phyloP scores from a whole-genome alignment of 140 eudicot species.

The Erigeron philadelphicus region DNA sequence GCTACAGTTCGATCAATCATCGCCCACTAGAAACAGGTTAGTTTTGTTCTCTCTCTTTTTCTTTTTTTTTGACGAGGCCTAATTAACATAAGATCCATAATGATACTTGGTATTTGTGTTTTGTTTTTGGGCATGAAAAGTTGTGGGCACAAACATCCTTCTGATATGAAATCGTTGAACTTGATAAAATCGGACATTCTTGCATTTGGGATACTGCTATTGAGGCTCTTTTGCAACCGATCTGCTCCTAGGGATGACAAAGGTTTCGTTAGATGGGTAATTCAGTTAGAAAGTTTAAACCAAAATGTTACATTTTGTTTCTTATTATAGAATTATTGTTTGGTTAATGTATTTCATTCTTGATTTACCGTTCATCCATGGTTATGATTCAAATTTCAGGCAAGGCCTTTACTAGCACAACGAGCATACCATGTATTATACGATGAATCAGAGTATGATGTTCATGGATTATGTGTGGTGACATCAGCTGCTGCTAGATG shows the following conservation, averaged over 20 bases:
- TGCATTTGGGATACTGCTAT: constrained; percentile 43
- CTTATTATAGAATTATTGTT: not conserved
- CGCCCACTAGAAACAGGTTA: constrained; percentile 33
- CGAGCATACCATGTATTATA: constrained; percentile 39
- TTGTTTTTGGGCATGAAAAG: constrained; percentile 29
- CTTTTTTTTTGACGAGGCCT: no score
- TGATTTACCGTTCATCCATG: not conserved
- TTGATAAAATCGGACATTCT: constrained; percentile 36
- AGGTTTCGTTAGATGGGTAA: constrained; percentile 40
- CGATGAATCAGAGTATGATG: constrained; percentile 38
- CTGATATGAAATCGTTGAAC: constrained; percentile 25
- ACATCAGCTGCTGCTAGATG: constrained; percentile 42
- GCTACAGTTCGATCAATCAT: constrained; percentile 32
- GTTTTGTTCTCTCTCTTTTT: no score
- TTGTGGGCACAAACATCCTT: constrained; percentile 33
- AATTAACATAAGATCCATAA: not conserved
- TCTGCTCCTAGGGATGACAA: constrained; percentile 37
- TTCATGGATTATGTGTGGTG: constrained; percentile 37
- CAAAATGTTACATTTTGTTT: not conserved
- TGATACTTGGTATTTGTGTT: constrained; percentile 11
- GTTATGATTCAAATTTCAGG: constrained; percentile 26
- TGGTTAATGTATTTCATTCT: not conserved
- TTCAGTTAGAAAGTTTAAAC: not conserved
- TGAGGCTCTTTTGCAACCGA: constrained; percentile 42
- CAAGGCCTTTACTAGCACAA: constrained; percentile 37